Conservation (phyloP, 2,329 filamentous ascomycete species). For the Chrysosporium keratinophilum region DNA sequence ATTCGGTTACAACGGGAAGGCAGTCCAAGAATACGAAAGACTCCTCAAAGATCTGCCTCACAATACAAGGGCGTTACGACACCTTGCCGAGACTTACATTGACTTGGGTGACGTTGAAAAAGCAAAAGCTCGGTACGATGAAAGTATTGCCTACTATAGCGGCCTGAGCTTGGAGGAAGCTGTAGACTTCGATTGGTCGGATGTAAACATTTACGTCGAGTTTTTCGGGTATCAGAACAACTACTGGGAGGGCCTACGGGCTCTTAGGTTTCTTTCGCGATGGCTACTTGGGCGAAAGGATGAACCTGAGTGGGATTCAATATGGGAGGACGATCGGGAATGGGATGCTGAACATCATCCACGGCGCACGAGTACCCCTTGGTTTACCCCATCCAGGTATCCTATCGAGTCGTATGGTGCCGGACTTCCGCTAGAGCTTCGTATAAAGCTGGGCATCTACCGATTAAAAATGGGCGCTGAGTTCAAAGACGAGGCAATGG, state of each 20-base stretch:
- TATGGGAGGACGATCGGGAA: slow-evolving; percentile 68
- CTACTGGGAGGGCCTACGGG: slow-evolving; percentile 55
- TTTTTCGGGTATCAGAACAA: slow-evolving; percentile 57
- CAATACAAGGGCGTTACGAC: slow-evolving; percentile 45
- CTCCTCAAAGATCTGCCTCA: slow-evolving; percentile 46
- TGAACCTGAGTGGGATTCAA: slow-evolving; percentile 68
- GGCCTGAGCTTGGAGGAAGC: slow-evolving; percentile 36
- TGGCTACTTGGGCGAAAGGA: slow-evolving; percentile 69
- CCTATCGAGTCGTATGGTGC: slow-evolving; percentile 55
- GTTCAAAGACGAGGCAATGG: slow-evolving; percentile 59
- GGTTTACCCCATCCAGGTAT: slow-evolving; percentile 49
- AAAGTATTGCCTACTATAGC: slow-evolving; percentile 42
- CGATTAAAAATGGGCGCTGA: slow-evolving; percentile 60
- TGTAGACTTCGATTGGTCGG: slow-evolving; percentile 57
- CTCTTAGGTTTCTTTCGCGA: slow-evolving; percentile 62
- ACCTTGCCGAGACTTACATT: slow-evolving; percentile 49
- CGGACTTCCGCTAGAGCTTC: slow-evolving; percentile 68
- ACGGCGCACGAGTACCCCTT: slow-evolving; percentile 51
- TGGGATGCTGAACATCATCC: slow-evolving; percentile 67
- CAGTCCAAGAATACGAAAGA: slow-evolving; percentile 43
- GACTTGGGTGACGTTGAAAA: slow-evolving; percentile 41
- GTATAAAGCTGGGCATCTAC: slow-evolving; percentile 73
- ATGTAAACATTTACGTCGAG: slow-evolving; percentile 77
- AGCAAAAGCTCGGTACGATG: slow-evolving; percentile 43
- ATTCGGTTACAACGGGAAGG: slow-evolving; percentile 37